A percentile compares a stretch with the other conserved stretches of the same genome.
Evolutionary conservation across 2,329 filamentous ascomycete species (phyloP).

Genomic region (Trichoderma pleuroti): DNA sequence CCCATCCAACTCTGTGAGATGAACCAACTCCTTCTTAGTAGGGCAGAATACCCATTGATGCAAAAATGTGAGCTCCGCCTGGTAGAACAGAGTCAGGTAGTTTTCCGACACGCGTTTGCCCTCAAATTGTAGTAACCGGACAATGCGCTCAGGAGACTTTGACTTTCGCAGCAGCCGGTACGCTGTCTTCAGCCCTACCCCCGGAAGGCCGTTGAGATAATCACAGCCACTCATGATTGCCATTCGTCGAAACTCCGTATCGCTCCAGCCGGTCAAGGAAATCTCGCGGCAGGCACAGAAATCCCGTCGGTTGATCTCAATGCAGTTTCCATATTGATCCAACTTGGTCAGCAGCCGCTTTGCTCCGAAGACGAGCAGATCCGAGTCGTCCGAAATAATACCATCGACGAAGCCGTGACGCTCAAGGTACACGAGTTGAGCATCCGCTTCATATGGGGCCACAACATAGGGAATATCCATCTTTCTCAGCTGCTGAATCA

Average conservation of each 20-base stretch:
- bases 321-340: slow-evolving; percentile 86
- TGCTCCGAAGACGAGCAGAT: slow-evolving; percentile 91
- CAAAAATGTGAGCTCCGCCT: slow-evolving; percentile 88
- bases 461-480: slow-evolving; percentile 81
- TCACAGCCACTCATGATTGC: slow-evolving; percentile 95
- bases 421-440: slow-evolving; percentile 94
- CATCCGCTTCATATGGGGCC: slow-evolving; percentile 94
- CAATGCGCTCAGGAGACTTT: slow-evolving; percentile 77
- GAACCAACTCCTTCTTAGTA: slow-evolving; percentile 63
- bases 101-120: slow-evolving; percentile 79
- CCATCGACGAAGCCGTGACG: slow-evolving; percentile 77
- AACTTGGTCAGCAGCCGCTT: slow-evolving; percentile 89
- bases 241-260: slow-evolving; percentile 89
- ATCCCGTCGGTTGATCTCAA: slow-evolving; percentile 85
- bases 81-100: slow-evolving; percentile 76
- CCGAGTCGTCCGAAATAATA: slow-evolving; percentile 94
- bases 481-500: slow-evolving; percentile 89
- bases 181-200: slow-evolving; percentile 88
- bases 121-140: slow-evolving; percentile 83
- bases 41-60: slow-evolving; percentile 96
- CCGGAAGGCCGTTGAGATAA: slow-evolving; percentile 81
- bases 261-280: slow-evolving; percentile 86
- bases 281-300: slow-evolving; percentile 87
- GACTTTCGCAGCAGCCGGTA: slow-evolving; percentile 87
- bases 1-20: slow-evolving; percentile 64